Conservation (phyloP, 2,329 filamentous ascomycete species). For the Alternaria sp. region DNA sequence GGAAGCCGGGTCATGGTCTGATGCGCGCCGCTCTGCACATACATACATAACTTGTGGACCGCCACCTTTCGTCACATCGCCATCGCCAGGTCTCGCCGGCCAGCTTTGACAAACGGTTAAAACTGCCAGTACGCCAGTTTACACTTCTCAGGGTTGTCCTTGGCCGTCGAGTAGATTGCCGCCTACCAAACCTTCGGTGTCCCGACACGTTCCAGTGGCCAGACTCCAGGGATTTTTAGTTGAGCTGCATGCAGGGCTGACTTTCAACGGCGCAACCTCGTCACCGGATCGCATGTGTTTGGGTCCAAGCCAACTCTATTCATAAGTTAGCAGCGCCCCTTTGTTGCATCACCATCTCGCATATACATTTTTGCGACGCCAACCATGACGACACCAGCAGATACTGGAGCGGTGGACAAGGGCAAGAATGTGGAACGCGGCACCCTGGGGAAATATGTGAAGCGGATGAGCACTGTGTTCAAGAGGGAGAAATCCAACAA, state of each 20-base stretch:
- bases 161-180: slow-evolving; percentile 18
- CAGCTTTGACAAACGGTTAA: slow-evolving; percentile 4
- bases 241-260: slow-evolving; percentile 36
- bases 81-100: slow-evolving; percentile 16
- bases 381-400: slow-evolving; percentile 38
- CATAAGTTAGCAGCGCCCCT: slow-evolving; percentile 1
- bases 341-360: slow-evolving; percentile 1
- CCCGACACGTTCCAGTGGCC: slow-evolving; percentile 38
- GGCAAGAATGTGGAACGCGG: slow-evolving; percentile 35
- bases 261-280: slow-evolving; percentile 14
- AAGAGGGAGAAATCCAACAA: slow-evolving; percentile 42
- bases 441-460: slow-evolving; percentile 48
- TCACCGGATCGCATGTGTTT: slow-evolving; percentile 1
- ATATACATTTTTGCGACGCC: not conserved
- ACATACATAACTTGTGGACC: slow-evolving; percentile 30
- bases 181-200: slow-evolving; percentile 19
- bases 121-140: not conserved
- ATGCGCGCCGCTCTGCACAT: slow-evolving; percentile 12
- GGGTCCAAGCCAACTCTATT: slow-evolving; percentile 2
- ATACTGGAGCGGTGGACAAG: slow-evolving; percentile 20
- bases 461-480: slow-evolving; percentile 50
- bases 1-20: slow-evolving; percentile 29
- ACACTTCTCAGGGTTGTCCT: slow-evolving; percentile 16
- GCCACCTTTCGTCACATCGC: slow-evolving; percentile 16
- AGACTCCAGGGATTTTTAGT: slow-evolving; percentile 26